A percentile compares a stretch with the other conserved stretches of the same genome.
phyloP scores from a whole-genome alignment of 2,329 filamentous ascomycete genomes.

The Didymella arachidicola region DNA sequence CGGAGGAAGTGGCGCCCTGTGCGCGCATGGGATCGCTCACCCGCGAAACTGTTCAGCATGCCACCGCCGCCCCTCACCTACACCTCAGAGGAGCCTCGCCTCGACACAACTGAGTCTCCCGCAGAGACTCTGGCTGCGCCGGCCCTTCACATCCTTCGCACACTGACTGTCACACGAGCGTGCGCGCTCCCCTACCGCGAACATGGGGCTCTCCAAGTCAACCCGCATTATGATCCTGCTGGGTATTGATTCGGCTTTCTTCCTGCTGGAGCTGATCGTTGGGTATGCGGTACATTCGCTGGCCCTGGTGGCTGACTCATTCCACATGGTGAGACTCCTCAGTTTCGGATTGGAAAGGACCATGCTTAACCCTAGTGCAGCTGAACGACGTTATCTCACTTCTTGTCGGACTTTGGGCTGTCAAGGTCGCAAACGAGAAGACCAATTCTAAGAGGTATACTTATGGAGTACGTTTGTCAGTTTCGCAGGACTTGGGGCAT shows the following conservation, averaged over 20 bases:
- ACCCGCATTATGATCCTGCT: slow-evolving; percentile 93
- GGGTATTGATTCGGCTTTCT: slow-evolving; percentile 87
- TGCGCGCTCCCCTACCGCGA: slow-evolving; percentile 30
- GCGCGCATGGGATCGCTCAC: slow-evolving; percentile 11
- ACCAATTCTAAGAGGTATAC: slow-evolving; percentile 88
- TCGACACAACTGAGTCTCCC: not conserved
- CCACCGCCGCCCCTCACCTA: slow-evolving; percentile 8
- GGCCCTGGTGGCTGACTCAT: slow-evolving; percentile 93
- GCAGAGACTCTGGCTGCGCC: slow-evolving; percentile 8
- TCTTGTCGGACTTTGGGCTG: slow-evolving; percentile 92
- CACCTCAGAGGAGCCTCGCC: not conserved
- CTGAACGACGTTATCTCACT: slow-evolving; percentile 97
- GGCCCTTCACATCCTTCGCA: slow-evolving; percentile 6
- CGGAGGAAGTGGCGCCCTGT: slow-evolving; percentile 14
- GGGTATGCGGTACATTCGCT: slow-evolving; percentile 88
- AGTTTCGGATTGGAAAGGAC: slow-evolving; percentile 23
- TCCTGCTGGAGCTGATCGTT: slow-evolving; percentile 84
- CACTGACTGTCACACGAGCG: slow-evolving; percentile 2
- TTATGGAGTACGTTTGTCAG: slow-evolving; percentile 75
- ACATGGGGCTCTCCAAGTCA: slow-evolving; percentile 90
- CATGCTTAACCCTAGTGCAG: slow-evolving; percentile 52
- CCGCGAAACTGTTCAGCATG: slow-evolving; percentile 1
- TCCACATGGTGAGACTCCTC: slow-evolving; percentile 80
- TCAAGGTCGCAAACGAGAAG: slow-evolving; percentile 83
- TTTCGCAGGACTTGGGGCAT: not conserved